These are phyloP conservation scores for Teratosphaeria gauchensis DNA, from an alignment of 2,329 filamentous ascomycete species.

Conservation along the genomic window DNA sequence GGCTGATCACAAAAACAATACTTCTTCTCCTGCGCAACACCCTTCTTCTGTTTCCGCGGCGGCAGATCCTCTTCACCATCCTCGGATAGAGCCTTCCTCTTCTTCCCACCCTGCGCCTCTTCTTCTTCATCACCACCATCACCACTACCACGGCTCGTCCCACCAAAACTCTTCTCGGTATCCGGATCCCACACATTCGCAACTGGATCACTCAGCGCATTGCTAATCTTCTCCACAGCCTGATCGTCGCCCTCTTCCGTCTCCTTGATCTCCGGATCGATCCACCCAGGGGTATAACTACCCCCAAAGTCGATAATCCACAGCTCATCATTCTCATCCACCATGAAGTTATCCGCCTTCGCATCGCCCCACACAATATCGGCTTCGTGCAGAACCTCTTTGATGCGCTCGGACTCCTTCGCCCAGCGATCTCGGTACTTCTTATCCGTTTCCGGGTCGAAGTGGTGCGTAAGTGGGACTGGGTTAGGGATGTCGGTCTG, in stretches of 20 bases:
- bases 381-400: conserved; percentile 23
- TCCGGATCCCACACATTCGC: conserved; percentile 15
- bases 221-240: conserved; percentile 22
- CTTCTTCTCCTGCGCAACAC: not conserved
- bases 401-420: conserved; percentile 17
- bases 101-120: not conserved
- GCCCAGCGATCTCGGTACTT: conserved; percentile 24
- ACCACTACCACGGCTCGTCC: conserved; percentile 1
- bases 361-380: conserved; percentile 31
- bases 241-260: conserved; percentile 27
- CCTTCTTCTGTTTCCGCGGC: not conserved
- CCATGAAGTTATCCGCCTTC: conserved; percentile 33
- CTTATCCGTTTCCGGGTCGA: conserved; percentile 21
- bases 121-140: conserved; percentile 5
- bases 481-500: conserved; percentile 24
- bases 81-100: conserved; percentile 3
- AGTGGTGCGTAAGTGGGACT: conserved; percentile 22
- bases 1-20: conserved; percentile 14
- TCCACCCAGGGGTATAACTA: conserved; percentile 29
- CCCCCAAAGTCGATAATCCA: conserved; percentile 33
- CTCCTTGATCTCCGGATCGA: conserved; percentile 26
- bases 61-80: not conserved
- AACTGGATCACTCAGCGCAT: conserved; percentile 19
- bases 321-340: conserved; percentile 26
- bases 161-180: conserved; percentile 4